Evolutionary conservation across 1,284 basidiomycete genomes (phyloP).

Genomic region (Leccinum huronense): DNA sequence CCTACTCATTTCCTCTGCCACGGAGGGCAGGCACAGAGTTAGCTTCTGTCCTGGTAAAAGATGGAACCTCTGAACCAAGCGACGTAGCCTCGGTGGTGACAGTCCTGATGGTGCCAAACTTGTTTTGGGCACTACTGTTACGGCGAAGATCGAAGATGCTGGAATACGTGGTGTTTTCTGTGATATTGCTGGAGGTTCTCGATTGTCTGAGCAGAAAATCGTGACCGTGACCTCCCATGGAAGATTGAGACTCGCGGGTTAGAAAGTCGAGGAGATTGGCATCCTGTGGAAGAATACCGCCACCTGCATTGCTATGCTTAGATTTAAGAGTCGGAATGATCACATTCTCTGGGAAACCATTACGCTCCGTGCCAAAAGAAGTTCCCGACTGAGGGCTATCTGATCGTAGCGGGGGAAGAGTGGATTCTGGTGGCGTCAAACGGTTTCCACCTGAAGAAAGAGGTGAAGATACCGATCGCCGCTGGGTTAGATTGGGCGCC

Average conservation of each 20-base stretch:
- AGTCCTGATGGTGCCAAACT: constrained; percentile 76
- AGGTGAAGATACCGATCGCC: constrained; percentile 32
- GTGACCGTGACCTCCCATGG: constrained; percentile 36
- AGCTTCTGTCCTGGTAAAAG: constrained; percentile 61
- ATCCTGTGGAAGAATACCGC: constrained; percentile 31
- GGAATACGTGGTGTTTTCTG: constrained; percentile 59
- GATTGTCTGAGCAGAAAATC: constrained; percentile 48
- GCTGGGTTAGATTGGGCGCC: constrained; percentile 54
- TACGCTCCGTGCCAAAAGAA: constrained; percentile 34
- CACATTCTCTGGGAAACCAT: constrained; percentile 32
- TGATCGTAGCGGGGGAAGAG: constrained; percentile 52
- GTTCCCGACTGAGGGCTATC: constrained; percentile 47
- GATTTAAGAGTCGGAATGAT: constrained; percentile 45
- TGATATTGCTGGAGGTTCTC: constrained; percentile 51
- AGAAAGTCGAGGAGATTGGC: constrained; percentile 34
- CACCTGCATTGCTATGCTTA: constrained; percentile 30
- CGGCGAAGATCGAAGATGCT: constrained; percentile 59
- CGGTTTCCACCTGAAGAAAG: constrained; percentile 42
- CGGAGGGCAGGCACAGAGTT: constrained; percentile 44
- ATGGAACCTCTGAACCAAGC: constrained; percentile 53
- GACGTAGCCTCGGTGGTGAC: constrained; percentile 75
- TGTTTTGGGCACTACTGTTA: constrained; percentile 47
- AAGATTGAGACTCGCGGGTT: constrained; percentile 25
- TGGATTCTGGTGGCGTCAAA: constrained; percentile 52
- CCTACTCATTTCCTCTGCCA: constrained; percentile 46